These are phyloP conservation scores for Phytophthora podocarpi DNA, from an alignment of 352 stramenopile species.

Conservation along the genomic window DNA sequence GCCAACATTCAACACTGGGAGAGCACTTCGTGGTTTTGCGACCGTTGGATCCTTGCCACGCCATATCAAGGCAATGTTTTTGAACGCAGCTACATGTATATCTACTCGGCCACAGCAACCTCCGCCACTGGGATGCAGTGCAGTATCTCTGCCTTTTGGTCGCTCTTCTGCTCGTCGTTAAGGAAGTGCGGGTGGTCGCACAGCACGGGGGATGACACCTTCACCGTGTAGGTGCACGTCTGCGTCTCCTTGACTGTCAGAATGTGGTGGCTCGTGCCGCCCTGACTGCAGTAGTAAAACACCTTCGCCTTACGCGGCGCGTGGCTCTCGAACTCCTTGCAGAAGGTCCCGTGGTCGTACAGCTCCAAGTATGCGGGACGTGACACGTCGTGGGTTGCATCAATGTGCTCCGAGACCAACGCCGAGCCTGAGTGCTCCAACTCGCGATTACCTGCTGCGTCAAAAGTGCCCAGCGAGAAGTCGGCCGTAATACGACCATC, in stretches of 20 bases:
- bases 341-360: conserved; percentile 73
- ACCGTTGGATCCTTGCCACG: neutral
- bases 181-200: conserved; percentile 87
- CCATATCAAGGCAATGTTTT: neutral
- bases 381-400: conserved; percentile 76
- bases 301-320: conserved; percentile 67
- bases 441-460: conserved; percentile 53
- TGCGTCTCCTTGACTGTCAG: conserved; percentile 80
- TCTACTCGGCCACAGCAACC: conserved; percentile 5
- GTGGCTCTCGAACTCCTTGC: conserved; percentile 71
- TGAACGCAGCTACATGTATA: neutral
- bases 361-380: conserved; percentile 73
- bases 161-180: conserved; percentile 64
- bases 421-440: conserved; percentile 47
- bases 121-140: conserved; percentile 65
- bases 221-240: conserved; percentile 84
- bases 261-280: conserved; percentile 72
- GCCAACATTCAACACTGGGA: conserved; percentile 21
- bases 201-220: conserved; percentile 73
- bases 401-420: conserved; percentile 76
- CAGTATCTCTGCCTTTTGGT: conserved; percentile 58
- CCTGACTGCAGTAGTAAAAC: conserved; percentile 79
- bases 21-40: conserved; percentile 13
- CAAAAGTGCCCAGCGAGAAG: conserved; percentile 69
- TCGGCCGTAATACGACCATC: conserved; percentile 70